These are phyloP conservation scores for Aspergillus cavernicola DNA, from an alignment of 495 filamentous ascomycete genomes.

Conservation along the genomic window DNA sequence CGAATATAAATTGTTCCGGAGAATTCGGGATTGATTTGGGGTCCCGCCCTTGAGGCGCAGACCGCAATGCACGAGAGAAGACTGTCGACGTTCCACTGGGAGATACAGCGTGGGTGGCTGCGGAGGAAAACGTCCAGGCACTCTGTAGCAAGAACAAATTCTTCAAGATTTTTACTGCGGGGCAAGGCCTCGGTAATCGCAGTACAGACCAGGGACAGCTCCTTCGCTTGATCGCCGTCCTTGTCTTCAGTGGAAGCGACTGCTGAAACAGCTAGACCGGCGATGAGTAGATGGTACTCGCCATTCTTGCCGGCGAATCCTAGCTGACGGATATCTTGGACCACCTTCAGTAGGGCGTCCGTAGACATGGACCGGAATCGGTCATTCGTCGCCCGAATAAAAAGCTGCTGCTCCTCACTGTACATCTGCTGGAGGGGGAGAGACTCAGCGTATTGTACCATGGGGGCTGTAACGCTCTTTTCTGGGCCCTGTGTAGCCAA, in stretches of 20 bases:
- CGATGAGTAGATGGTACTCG: slow-evolving; percentile 33
- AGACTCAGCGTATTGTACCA: slow-evolving; percentile 35
- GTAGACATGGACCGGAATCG: slow-evolving; percentile 34
- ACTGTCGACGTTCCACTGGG: slow-evolving; percentile 68
- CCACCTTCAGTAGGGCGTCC: slow-evolving; percentile 25
- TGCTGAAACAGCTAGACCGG: slow-evolving; percentile 34
- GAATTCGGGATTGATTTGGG: slow-evolving; percentile 33
- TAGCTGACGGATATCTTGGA: slow-evolving; percentile 32
- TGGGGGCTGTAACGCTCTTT: slow-evolving; percentile 28
- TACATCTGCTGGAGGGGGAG: slow-evolving; percentile 38
- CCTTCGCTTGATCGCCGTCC: slow-evolving; percentile 31
- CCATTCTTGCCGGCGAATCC: slow-evolving; percentile 31
- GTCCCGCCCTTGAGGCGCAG: slow-evolving; percentile 44
- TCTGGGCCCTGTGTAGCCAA: slow-evolving; percentile 32
- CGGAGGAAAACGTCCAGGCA: slow-evolving; percentile 56
- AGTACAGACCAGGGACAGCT: slow-evolving; percentile 35
- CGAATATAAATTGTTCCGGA: slow-evolving; percentile 56
- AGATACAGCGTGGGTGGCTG: slow-evolving; percentile 49
- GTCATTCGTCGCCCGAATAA: slow-evolving; percentile 36
- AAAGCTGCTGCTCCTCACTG: slow-evolving; percentile 40
- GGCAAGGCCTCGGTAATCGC: slow-evolving; percentile 28
- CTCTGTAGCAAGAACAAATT: slow-evolving; percentile 56
- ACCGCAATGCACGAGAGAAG: slow-evolving; percentile 55
- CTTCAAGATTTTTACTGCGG: slow-evolving; percentile 40
- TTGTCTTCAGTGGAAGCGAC: slow-evolving; percentile 38